A percentile compares a stretch with the other conserved stretches of the same genome.
Conservation (phyloP, 345 rosid species). For the Eucalyptus virginea region DNA sequence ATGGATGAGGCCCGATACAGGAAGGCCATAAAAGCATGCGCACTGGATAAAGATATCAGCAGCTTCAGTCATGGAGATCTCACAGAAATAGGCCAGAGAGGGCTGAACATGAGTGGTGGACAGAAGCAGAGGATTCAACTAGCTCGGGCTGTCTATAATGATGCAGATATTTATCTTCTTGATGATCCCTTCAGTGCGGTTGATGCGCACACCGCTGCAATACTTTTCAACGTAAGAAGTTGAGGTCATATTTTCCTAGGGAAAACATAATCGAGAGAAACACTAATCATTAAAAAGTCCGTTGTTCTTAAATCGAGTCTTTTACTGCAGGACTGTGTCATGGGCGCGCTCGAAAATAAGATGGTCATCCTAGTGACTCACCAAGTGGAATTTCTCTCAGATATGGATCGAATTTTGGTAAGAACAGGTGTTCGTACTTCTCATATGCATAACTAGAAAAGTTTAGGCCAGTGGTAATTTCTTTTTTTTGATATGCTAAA, state of each 20-base stretch:
- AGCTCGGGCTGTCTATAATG: slow-evolving; percentile 66
- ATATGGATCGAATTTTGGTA: slow-evolving; percentile 57
- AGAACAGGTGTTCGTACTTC: background rate
- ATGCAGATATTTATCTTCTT: slow-evolving; percentile 67
- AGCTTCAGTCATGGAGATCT: slow-evolving; percentile 65
- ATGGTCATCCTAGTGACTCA: slow-evolving; percentile 74
- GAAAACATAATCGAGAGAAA: background rate
- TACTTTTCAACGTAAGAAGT: slow-evolving; percentile 47
- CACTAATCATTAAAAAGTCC: background rate
- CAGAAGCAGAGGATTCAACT: slow-evolving; percentile 84
- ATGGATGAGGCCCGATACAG: slow-evolving; percentile 47
- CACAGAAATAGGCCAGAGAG: slow-evolving; percentile 81
- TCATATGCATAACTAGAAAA: background rate
- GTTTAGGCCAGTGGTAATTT: background rate
- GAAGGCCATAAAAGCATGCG: slow-evolving; percentile 46
- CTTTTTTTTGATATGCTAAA: background rate
- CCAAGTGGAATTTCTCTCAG: slow-evolving; percentile 76
- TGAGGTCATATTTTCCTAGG: background rate
- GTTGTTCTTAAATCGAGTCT: background rate
- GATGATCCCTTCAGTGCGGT: slow-evolving; percentile 88
- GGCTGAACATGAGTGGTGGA: slow-evolving; percentile 88
- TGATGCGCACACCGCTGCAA: slow-evolving; percentile 72
- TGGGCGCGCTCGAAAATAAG: slow-evolving; percentile 36
- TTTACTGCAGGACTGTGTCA: slow-evolving; percentile 61
- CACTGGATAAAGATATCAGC: slow-evolving; percentile 55